Conservation (phyloP, 2,329 filamentous ascomycete genomes). For the Pseudogymnoascus sp. region DNA sequence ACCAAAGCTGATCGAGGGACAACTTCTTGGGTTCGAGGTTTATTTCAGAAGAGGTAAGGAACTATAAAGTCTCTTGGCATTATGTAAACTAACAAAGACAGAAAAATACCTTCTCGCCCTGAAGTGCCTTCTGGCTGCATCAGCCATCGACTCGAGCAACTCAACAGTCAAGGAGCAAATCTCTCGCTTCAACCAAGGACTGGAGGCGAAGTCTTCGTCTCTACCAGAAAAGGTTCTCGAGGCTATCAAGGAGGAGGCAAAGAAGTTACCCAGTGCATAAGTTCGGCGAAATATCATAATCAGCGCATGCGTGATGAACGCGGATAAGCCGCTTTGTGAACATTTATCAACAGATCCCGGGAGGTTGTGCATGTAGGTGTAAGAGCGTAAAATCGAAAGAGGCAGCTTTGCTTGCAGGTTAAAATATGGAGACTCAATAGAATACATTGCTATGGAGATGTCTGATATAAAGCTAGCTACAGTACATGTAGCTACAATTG, state of each 20-base stretch:
- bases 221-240: neutral
- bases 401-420: neutral
- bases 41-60: constrained; percentile 72
- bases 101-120: constrained; percentile 84
- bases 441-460: neutral
- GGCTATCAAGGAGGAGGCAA: constrained; percentile 5
- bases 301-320: neutral
- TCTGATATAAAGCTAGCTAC: neutral
- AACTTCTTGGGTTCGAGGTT: constrained; percentile 84
- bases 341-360: constrained; percentile 4
- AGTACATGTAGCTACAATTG: neutral
- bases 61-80: neutral
- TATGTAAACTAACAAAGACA: constrained; percentile 33
- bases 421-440: constrained; percentile 1
- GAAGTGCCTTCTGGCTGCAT: constrained; percentile 71
- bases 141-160: constrained; percentile 60
- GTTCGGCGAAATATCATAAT: constrained; percentile 6
- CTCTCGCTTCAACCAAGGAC: constrained; percentile 58
- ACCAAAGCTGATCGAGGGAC: constrained; percentile 72
- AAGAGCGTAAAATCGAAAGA: neutral
- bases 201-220: constrained; percentile 35
- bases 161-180: constrained; percentile 70
- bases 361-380: constrained; percentile 1
- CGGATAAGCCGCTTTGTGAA: neutral
- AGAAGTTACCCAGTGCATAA: constrained; percentile 2